Conservation (phyloP, 108 stramenopile genomes). For the Fistulifera pelliculosa region DNA sequence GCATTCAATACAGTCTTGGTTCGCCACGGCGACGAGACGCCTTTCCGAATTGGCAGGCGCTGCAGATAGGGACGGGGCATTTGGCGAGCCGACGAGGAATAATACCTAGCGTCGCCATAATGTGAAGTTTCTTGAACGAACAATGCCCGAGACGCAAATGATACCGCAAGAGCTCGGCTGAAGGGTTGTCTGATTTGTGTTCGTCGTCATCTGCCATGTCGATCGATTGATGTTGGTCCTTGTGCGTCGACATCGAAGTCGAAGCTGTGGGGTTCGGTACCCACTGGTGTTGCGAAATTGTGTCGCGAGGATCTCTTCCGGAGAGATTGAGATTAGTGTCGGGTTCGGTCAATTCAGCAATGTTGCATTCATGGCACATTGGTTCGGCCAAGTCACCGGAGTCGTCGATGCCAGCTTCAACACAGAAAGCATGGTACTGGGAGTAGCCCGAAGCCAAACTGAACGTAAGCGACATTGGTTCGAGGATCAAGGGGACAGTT, state of each 20-base stretch:
- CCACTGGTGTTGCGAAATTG: neutral
- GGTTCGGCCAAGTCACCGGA: conserved; percentile 3
- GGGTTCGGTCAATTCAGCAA: neutral
- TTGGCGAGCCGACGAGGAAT: conserved; percentile 19
- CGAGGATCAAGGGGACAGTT: conserved; percentile 13
- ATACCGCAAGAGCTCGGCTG: conserved; percentile 19
- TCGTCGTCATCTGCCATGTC: conserved; percentile 10
- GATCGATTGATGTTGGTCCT: neutral
- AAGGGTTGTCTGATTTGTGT: neutral
- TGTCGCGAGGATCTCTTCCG: neutral
- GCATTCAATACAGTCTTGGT: conserved; percentile 1
- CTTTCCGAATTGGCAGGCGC: conserved; percentile 18
- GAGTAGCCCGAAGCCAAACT: conserved; percentile 12
- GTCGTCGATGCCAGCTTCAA: conserved; percentile 1
- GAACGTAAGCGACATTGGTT: conserved; percentile 14
- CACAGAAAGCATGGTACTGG: conserved; percentile 16
- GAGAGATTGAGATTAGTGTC: too few relatives aligned
- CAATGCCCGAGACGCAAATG: conserved; percentile 22
- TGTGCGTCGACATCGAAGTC: neutral
- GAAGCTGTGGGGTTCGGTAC: neutral
- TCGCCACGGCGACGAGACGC: conserved; percentile 6
- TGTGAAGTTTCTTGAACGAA: conserved; percentile 13
- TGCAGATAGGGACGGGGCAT: conserved; percentile 22
- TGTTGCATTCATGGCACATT: neutral
- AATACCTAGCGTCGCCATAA: conserved; percentile 25